Conservation (phyloP, 2,329 filamentous ascomycete genomes). For the Karstenula rhodostoma region DNA sequence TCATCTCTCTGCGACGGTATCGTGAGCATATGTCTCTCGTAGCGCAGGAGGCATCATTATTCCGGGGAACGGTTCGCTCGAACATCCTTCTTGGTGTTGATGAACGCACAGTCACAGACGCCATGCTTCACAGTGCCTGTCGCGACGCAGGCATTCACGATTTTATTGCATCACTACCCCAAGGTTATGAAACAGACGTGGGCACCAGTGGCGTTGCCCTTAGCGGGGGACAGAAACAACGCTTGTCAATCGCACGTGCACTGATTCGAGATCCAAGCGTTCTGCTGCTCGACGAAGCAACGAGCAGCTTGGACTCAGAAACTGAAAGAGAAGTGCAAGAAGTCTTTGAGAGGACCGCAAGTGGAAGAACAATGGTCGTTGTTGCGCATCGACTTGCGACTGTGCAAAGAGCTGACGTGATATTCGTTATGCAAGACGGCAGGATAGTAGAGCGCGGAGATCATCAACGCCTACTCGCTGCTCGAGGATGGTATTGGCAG, state of each 20-base stretch:
- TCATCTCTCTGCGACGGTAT: conserved; percentile 80
- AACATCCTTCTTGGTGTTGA: conserved; percentile 77
- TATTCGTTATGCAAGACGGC: conserved; percentile 53
- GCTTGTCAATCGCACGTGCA: conserved; percentile 75
- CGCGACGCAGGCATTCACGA: conserved; percentile 61
- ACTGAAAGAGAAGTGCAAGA: conserved; percentile 72
- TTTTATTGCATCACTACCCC: conserved; percentile 40
- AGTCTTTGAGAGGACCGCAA: conserved; percentile 66
- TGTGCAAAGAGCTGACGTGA: conserved; percentile 48
- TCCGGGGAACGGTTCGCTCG: conserved; percentile 86
- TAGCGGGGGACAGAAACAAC: conserved; percentile 79
- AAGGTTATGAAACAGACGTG: conserved; percentile 37
- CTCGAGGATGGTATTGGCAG: conserved; percentile 17
- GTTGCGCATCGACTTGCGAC: conserved; percentile 53
- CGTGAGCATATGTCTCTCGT: conserved; percentile 85
- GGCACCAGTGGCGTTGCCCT: conserved; percentile 63
- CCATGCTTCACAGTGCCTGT: conserved; percentile 71
- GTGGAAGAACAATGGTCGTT: conserved; percentile 53
- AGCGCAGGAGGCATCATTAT: conserved; percentile 89
- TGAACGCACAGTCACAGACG: conserved; percentile 66
- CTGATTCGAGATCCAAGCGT: conserved; percentile 68
- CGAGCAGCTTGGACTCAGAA: conserved; percentile 68
- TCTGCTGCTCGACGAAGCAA: conserved; percentile 68
- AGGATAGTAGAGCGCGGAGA: conserved; percentile 43
- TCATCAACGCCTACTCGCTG: conserved; percentile 10